Base-by-base conservation (phyloP, 768 basidiomycete genomes). In the Termitomyces sp. region DNA sequence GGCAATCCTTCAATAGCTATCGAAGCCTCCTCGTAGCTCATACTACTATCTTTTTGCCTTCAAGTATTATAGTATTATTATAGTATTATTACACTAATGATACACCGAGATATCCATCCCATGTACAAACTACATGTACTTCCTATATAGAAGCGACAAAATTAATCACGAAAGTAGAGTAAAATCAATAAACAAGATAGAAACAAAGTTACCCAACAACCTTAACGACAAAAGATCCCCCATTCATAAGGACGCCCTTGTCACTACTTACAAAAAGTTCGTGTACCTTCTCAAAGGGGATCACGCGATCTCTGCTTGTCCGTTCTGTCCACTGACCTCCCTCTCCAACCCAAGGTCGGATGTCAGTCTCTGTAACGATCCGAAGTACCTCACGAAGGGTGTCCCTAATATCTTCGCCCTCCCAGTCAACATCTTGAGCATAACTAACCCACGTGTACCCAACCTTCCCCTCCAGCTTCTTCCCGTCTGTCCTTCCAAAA, bases 401-500 rank as follows among this genome's bases (percentile, higher is more conserved):
- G 57, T 78, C 77, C 6, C 83, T 75, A 53, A 92, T 80, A 67
- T 91, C 87, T 56, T 84, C 80, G 27, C 92, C 92, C 64, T 92
- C 89, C 79, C 85, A 87, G 68, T 93, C 92, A 31, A 92, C 83
- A 66, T 92, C 92, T 59, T 89, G 87, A 35, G 84, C 83, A 38
- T 85, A 74, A 66, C 82, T 86, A n/a, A 93, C 82, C 90, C 91
- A 94, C 19, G 86, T 83, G 69, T 93, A 93, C 46, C 84, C 85
- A 29, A 90, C 84, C 56, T 76, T 75, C 49, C 74, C 69, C 34
- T 67, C 68, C 19, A 71, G 62, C 44, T 71, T 66, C 59, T 67
- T 65, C 35, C 54, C 62, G 40, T 57, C 61, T 41, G 53, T 51
- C 52, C 58, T 53, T 17, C 70, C 71, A 57, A 75, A 67, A 57